Conservation (phyloP, 441 rosid species). For the Capsella rubella region DNA sequence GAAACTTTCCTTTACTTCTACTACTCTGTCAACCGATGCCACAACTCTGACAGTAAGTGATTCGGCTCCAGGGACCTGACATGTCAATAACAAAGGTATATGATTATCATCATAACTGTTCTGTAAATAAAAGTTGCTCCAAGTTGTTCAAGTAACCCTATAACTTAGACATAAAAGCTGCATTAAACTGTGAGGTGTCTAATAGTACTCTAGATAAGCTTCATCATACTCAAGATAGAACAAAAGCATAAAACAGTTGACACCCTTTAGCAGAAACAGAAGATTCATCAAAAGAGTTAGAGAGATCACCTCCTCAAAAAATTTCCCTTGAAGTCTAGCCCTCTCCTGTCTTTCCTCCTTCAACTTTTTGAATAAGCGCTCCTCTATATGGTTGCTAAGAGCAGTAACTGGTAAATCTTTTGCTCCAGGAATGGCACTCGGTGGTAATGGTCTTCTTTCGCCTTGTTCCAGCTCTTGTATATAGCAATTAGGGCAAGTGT, state of each 20-base stretch:
- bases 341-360: conserved; percentile 82
- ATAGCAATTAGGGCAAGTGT: conserved; percentile 99
- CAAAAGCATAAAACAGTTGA: neutral
- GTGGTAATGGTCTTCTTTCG: conserved; percentile 85
- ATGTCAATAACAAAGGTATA: conserved; percentile 29
- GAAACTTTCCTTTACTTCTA: conserved; percentile 86
- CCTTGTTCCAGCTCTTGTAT: conserved; percentile 86
- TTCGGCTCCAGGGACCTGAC: conserved; percentile 90
- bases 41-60: conserved; percentile 90
- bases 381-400: conserved; percentile 93
- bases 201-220: too few species aligned
- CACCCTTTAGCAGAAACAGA: neutral
- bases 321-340: conserved; percentile 77
- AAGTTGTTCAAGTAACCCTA: too few species aligned
- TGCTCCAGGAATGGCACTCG: conserved; percentile 90
- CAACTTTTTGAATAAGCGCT: conserved; percentile 69
- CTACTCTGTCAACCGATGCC: conserved; percentile 90
- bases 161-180: too few species aligned
- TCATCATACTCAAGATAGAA: too few species aligned
- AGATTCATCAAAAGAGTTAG: conserved; percentile 11
- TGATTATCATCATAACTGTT: neutral
- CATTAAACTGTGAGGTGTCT: too few species aligned
- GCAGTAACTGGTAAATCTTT: conserved; percentile 81
- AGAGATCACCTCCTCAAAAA: conserved; percentile 77
- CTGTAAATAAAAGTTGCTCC: too few species aligned